These are phyloP conservation scores for Lyophyllum decastes DNA, from an alignment of 768 basidiomycete genomes.

Conservation along the genomic window DNA sequence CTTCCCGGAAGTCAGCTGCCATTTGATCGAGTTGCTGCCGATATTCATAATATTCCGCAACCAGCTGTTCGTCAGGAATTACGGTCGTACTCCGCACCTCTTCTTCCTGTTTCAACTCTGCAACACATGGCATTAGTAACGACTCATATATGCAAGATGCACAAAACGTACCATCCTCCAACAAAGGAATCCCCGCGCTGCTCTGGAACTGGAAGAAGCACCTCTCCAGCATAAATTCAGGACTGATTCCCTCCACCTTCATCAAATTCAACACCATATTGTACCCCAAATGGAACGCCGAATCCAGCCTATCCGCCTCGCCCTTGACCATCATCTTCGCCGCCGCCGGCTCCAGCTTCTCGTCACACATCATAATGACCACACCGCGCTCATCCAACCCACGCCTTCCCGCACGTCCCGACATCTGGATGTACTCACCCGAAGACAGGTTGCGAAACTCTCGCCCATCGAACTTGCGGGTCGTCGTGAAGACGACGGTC, in stretches of 20 bases:
- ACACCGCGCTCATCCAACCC: slow-evolving; percentile 98
- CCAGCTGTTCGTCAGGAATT: slow-evolving; percentile 82
- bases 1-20: slow-evolving; percentile 83
- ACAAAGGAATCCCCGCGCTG: slow-evolving; percentile 80
- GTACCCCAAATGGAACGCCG: slow-evolving; percentile 97
- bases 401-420: slow-evolving; percentile 94
- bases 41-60: slow-evolving; percentile 89
- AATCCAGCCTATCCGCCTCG: slow-evolving; percentile 94
- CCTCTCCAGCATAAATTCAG: slow-evolving; percentile 95
- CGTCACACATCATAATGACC: slow-evolving; percentile 99
- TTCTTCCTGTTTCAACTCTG: slow-evolving; percentile 80
- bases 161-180: slow-evolving; percentile 72
- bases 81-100: slow-evolving; percentile 58
- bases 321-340: slow-evolving; percentile 99
- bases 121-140: neutral
- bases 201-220: slow-evolving; percentile 99
- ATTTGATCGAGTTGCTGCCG: slow-evolving; percentile 94
- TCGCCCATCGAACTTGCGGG: slow-evolving; percentile 94
- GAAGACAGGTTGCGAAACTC: slow-evolving; percentile 93
- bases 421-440: slow-evolving; percentile 99
- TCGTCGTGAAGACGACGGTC: slow-evolving; percentile 96
- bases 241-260: slow-evolving; percentile 97
- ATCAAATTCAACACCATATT: slow-evolving; percentile 99
- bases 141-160: neutral
- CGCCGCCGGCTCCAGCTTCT: slow-evolving; percentile 89